Evolutionary conservation across 2,329 filamentous ascomycete genomes (phyloP).

Genomic region (Cladobotryum protrusum): DNA sequence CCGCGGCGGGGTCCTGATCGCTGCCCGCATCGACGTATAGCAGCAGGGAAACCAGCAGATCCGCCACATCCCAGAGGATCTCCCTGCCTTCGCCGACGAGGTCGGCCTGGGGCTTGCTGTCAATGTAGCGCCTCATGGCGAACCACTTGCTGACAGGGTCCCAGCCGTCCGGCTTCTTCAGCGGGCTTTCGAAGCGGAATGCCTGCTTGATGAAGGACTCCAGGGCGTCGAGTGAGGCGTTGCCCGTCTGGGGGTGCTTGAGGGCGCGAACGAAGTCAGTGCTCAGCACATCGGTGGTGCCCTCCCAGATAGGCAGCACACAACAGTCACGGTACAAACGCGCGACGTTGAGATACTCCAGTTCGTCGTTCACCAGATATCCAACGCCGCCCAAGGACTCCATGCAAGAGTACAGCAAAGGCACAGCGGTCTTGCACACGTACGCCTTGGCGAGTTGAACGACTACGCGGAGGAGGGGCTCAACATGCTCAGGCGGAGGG

Average conservation of each 20-base stretch:
- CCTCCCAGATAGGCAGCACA: conserved; percentile 65
- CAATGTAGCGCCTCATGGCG: conserved; percentile 31
- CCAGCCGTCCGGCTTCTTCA: conserved; percentile 21
- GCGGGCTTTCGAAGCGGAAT: conserved; percentile 19
- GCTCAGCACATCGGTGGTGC: conserved; percentile 65
- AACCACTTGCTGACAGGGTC: conserved; percentile 33
- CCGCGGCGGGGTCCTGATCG: conserved; percentile 30
- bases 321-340: conserved; percentile 58
- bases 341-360: conserved; percentile 60
- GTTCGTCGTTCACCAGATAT: conserved; percentile 57
- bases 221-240: conserved; percentile 35
- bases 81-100: conserved; percentile 42
- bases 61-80: conserved; percentile 37
- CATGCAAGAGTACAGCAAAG: conserved; percentile 51
- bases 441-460: conserved; percentile 57
- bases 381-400: conserved; percentile 61
- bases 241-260: conserved; percentile 37
- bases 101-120: conserved; percentile 26
- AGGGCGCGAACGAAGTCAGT: conserved; percentile 43
- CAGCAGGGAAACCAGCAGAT: conserved; percentile 38
- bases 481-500: conserved; percentile 26
- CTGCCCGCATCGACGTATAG: conserved; percentile 34
- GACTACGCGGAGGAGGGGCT: conserved; percentile 48
- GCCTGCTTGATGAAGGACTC: conserved; percentile 32
- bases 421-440: conserved; percentile 44